Conservation (phyloP, 2,329 filamentous ascomycete genomes). For the Botrytis hyacinthi region DNA sequence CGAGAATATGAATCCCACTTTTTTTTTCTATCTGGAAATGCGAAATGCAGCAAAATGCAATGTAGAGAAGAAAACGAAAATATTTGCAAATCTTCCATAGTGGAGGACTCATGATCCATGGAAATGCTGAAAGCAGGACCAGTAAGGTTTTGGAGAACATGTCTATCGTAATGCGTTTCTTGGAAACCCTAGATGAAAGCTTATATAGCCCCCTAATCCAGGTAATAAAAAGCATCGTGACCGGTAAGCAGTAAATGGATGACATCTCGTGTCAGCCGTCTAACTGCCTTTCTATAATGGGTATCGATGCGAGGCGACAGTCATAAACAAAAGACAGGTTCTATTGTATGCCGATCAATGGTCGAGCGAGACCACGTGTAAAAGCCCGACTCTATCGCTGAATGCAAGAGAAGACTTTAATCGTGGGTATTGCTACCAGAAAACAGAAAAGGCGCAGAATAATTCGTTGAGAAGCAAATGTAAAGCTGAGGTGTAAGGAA, state of each 20-base stretch:
- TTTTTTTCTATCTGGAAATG: slow-evolving; percentile 35
- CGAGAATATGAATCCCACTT: slow-evolving; percentile 32
- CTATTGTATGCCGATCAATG: slow-evolving; percentile 41
- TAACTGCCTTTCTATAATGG: slow-evolving; percentile 39
- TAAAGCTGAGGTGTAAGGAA: slow-evolving; percentile 24
- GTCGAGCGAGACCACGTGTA: slow-evolving; percentile 33
- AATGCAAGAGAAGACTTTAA: slow-evolving; percentile 32
- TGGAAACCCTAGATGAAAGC: slow-evolving; percentile 27
- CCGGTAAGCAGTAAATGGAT: slow-evolving; percentile 35
- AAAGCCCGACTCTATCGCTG: slow-evolving; percentile 33
- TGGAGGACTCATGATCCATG: slow-evolving; percentile 30
- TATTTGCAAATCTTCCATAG: slow-evolving; percentile 35
- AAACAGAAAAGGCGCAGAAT: slow-evolving; percentile 36
- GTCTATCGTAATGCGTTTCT: slow-evolving; percentile 40
- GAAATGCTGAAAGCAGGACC: slow-evolving; percentile 28
- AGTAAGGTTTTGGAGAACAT: slow-evolving; percentile 36
- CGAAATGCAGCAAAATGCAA: slow-evolving; percentile 27
- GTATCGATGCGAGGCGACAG: slow-evolving; percentile 37
- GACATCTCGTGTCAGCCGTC: slow-evolving; percentile 37
- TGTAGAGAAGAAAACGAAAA: slow-evolving; percentile 28
- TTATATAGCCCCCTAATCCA: slow-evolving; percentile 25
- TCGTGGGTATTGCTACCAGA: slow-evolving; percentile 36
- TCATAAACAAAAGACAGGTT: slow-evolving; percentile 41
- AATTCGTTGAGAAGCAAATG: slow-evolving; percentile 26
- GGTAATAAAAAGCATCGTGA: slow-evolving; percentile 37